Evolutionary conservation across 768 basidiomycete species (phyloP).

Genomic region (Phanerodontia chrysosporium): DNA sequence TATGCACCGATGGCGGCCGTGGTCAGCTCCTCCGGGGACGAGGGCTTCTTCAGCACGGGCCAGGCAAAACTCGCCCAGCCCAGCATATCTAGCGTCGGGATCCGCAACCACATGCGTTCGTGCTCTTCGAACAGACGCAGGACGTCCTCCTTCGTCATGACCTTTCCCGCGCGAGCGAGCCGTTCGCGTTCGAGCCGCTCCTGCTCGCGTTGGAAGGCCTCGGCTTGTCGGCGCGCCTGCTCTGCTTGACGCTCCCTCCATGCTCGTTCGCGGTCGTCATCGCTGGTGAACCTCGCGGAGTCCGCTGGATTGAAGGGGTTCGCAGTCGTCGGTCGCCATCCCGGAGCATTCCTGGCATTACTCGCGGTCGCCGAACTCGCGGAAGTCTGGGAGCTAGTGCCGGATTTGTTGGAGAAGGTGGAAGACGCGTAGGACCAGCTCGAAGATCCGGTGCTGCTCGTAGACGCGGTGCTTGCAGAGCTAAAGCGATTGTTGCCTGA

Average conservation of each 20-base stretch:
- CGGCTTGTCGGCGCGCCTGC: slow-evolving; percentile 59
- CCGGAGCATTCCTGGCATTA: background rate
- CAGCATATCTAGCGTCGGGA: slow-evolving; percentile 35
- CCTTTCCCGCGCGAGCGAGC: slow-evolving; percentile 33
- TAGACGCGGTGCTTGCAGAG: slow-evolving; percentile 17
- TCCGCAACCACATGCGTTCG: slow-evolving; percentile 55
- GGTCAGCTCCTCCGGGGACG: slow-evolving; percentile 57
- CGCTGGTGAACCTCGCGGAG: slow-evolving; percentile 16
- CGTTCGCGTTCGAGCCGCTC: slow-evolving; percentile 49
- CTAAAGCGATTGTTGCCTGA: slow-evolving; percentile 18
- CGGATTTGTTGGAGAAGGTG: slow-evolving; percentile 18
- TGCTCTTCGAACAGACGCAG: slow-evolving; percentile 54
- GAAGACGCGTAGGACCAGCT: slow-evolving; percentile 19
- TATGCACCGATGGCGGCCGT: slow-evolving; percentile 53
- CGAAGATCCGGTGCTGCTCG: slow-evolving; percentile 29
- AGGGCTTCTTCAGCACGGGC: slow-evolving; percentile 61
- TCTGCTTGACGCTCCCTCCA: slow-evolving; percentile 64
- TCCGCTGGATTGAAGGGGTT: background rate
- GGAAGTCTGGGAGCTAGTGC: slow-evolving; percentile 19
- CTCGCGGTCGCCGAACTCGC: slow-evolving; percentile 17
- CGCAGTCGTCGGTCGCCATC: slow-evolving; percentile 1
- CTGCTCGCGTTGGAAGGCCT: slow-evolving; percentile 66
- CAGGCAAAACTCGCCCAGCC: slow-evolving; percentile 71
- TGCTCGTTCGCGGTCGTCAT: slow-evolving; percentile 38
- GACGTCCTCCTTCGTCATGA: slow-evolving; percentile 54